These are phyloP conservation scores for Trichoderma afroharzianum DNA, from an alignment of 2,329 filamentous ascomycete species.

Conservation along the genomic window DNA sequence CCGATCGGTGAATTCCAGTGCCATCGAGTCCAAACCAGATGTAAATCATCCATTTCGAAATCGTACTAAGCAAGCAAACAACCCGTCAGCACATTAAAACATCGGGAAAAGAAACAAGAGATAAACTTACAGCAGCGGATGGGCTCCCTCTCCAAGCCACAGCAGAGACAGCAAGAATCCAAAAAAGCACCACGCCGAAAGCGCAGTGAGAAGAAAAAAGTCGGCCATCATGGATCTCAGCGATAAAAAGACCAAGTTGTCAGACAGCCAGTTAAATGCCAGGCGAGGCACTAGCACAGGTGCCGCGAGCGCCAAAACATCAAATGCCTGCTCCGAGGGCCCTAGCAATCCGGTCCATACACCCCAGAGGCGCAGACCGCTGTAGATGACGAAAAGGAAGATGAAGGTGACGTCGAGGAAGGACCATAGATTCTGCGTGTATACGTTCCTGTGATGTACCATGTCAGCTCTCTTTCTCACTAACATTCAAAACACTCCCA, in stretches of 20 bases:
- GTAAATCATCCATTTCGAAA: conserved; percentile 88
- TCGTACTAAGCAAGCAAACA: conserved; percentile 45
- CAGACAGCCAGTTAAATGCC: conserved; percentile 78
- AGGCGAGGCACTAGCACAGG: conserved; percentile 74
- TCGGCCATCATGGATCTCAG: conserved; percentile 82
- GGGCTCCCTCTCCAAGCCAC: conserved; percentile 68
- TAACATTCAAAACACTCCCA: neutral
- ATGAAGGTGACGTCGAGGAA: conserved; percentile 79
- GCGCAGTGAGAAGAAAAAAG: conserved; percentile 70
- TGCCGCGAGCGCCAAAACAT: conserved; percentile 75
- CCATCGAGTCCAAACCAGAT: conserved; percentile 89
- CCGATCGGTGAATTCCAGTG: conserved; percentile 57
- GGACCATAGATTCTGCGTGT: conserved; percentile 85
- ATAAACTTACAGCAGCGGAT: conserved; percentile 50
- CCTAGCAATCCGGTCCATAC: conserved; percentile 47
- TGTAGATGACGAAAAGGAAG: conserved; percentile 66
- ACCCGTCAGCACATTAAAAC: neutral
- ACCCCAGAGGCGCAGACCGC: conserved; percentile 64
- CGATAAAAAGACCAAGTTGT: conserved; percentile 80
- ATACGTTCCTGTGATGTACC: conserved; percentile 59
- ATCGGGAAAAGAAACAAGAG: neutral
- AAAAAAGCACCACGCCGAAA: conserved; percentile 79
- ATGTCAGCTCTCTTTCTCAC: neutral
- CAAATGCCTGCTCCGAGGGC: conserved; percentile 63
- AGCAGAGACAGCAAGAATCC: conserved; percentile 76